Conservation (phyloP, 1,284 basidiomycete species). For the Leccinum fuscescens region DNA sequence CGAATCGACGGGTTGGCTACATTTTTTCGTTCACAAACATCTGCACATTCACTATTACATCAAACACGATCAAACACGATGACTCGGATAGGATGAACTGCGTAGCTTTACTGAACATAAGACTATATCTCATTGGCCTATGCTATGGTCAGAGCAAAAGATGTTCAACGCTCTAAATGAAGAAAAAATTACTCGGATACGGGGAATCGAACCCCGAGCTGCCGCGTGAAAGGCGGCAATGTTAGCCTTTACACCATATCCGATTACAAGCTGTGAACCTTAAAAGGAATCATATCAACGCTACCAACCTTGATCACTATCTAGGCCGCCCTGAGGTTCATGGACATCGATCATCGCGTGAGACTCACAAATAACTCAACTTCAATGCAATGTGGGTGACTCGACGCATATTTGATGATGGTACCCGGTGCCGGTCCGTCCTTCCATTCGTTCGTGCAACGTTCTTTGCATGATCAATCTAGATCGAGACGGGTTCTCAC, state of each 20-base stretch:
- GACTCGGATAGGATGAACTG: not conserved
- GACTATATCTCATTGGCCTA: too few species aligned
- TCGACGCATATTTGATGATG: conserved; percentile 26
- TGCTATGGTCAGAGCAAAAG: not conserved
- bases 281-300: not conserved
- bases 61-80: not conserved
- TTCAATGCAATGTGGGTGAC: conserved; percentile 12
- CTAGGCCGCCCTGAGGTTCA: not conserved
- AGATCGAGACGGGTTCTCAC: not conserved
- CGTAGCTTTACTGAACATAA: not conserved
- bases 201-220: conserved; percentile 63
- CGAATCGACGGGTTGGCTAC: not conserved
- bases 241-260: conserved; percentile 74
- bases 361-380: not conserved
- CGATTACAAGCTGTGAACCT: conserved; percentile 21
- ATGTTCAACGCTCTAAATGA: not conserved
- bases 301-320: not conserved
- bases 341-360: not conserved
- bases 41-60: not conserved
- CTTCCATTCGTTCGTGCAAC: not conserved
- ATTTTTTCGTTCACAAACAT: not conserved
- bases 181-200: conserved; percentile 42
- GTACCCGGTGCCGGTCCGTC: not conserved
- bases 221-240: conserved; percentile 69
- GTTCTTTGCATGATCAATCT: not conserved